Evolutionary conservation across 2,329 filamentous ascomycete species (phyloP), one percentile per base, ranked within the genome.

Genomic region (Blastomyces parvus): DNA sequence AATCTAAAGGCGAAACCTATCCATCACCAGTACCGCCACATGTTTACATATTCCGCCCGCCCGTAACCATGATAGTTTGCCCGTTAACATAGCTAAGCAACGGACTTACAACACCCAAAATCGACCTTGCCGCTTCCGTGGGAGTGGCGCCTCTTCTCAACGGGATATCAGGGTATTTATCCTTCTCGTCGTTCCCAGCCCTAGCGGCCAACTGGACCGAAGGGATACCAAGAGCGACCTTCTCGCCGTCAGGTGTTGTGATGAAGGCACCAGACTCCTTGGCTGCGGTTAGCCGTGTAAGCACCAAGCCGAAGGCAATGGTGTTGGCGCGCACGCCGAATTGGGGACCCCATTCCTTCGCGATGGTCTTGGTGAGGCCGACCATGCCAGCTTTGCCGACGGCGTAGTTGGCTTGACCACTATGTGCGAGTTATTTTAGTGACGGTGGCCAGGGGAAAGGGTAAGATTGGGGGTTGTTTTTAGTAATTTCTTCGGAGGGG

Each of bases 301-400:
- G 78, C 68, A 96, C 93, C 73, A 88, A 84, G 0, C 91, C 91
- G 70, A 95, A 96, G 4, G 90, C 90, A 60, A 96, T 81, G 17
- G 90, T 91, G 76, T 96, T 96, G 50, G 87, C 84, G 64, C 91
- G 82, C 6, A 96, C 91, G 60, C 90, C 91, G 70, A 92, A 96
- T 46, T 81, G 76, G 0, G 89, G 90, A 0, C 91, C 91, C 91
- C 91, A 96, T 79, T 96, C 87, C 79, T 96, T 95, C 2, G 91
- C 90, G 72, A 96, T 90, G 1, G 90, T 91, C 80, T 94, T 95
- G 44, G 88, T 92, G 64, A 96, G 82, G 6, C 91, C 91, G 13
- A 84, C 84, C 17, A 96, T 85, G 56, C 90, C 91, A 2, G 91
- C 89, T 80, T 96, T 96, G 62, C 89, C 91, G 58, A 92, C 80